These are phyloP conservation scores for Plantago lanceolata DNA, from an alignment of 305 asterid species.

Conservation along the genomic window DNA sequence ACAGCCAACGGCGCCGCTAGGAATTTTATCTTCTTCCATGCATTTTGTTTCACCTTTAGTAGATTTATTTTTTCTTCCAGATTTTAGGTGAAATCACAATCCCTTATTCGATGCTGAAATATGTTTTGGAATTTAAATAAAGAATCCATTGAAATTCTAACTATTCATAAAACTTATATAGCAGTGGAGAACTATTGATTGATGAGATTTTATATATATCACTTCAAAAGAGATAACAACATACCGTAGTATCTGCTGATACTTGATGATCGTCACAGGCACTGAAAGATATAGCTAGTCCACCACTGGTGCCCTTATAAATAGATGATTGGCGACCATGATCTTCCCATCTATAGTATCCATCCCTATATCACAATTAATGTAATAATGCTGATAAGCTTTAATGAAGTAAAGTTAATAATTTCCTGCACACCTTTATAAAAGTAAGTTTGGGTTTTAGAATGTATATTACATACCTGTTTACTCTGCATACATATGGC, in stretches of 20 bases:
- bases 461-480: constrained; percentile 32
- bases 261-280: constrained; percentile 56
- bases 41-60: background rate
- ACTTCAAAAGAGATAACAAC: constrained; percentile 15
- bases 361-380: constrained; percentile 31
- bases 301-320: constrained; percentile 49
- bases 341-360: constrained; percentile 46
- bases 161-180: constrained; percentile 4
- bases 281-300: constrained; percentile 42
- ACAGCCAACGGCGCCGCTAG: no score
- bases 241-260: constrained; percentile 51
- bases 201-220: background rate
- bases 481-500: constrained; percentile 48
- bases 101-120: constrained; percentile 1
- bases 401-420: no score
- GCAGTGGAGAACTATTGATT: constrained; percentile 4
- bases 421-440: background rate
- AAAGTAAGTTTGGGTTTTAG: background rate
- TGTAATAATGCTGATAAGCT: constrained; percentile 4
- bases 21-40: constrained; percentile 3
- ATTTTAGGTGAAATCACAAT: background rate
- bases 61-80: background rate
- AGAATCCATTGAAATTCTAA: background rate
- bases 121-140: background rate
- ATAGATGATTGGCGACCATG: constrained; percentile 32